Evolutionary conservation across 2,329 filamentous ascomycete species (phyloP).

Genomic region (Paraphaeosphaeria minitans): DNA sequence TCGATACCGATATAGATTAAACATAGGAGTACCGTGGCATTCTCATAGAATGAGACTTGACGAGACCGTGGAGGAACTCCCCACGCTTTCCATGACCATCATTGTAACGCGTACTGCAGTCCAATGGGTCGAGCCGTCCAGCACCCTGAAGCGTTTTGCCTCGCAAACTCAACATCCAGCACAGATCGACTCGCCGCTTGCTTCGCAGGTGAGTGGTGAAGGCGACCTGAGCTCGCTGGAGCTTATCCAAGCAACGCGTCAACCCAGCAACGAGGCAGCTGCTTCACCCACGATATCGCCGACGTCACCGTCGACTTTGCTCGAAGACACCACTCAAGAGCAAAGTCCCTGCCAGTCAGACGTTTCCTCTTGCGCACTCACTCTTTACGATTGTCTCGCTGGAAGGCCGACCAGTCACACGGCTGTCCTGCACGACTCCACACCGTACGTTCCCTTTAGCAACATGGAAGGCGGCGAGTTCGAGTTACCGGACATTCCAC

Average conservation of each 20-base stretch:
- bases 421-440: neutral
- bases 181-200: neutral
- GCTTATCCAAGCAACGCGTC: too few relatives aligned
- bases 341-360: too few relatives aligned
- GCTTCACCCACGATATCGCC: neutral
- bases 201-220: neutral
- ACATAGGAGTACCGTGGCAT: neutral
- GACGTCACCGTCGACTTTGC: neutral
- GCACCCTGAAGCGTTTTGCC: conserved; percentile 1
- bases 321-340: neutral
- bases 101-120: neutral
- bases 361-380: neutral
- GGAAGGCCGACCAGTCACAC: too few relatives aligned
- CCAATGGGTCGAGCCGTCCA: neutral
- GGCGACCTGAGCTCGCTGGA: neutral
- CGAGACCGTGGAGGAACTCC: neutral
- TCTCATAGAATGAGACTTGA: neutral
- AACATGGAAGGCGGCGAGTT: neutral
- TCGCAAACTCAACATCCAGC: neutral
- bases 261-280: neutral
- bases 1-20: neutral
- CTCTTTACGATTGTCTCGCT: neutral
- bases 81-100: neutral
- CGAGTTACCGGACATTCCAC: neutral
- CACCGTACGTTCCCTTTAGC: neutral